Conservation (phyloP, 2,329 filamentous ascomycete species). For the Colletotrichum musae region DNA sequence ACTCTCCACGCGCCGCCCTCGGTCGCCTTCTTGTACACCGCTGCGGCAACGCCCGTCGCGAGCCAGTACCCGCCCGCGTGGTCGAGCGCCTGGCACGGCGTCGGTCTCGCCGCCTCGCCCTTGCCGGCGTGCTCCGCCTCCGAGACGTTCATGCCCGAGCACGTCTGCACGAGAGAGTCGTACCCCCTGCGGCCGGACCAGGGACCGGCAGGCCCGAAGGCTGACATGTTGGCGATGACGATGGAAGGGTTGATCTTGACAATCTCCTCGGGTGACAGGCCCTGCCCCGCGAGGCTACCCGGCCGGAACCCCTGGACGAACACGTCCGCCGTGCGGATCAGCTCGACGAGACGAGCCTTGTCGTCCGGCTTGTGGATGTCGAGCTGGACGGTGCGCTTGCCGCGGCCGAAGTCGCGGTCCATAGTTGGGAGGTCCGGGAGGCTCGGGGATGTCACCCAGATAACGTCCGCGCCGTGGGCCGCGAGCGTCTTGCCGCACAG, state of each 20-base stretch:
- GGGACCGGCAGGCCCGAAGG: conserved; percentile 63
- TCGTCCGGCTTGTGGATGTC: conserved; percentile 47
- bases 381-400: conserved; percentile 51
- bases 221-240: conserved; percentile 66
- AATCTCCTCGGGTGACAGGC: conserved; percentile 54
- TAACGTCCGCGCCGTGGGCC: conserved; percentile 51
- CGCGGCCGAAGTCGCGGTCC: conserved; percentile 52
- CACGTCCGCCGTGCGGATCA: conserved; percentile 56
- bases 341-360: conserved; percentile 44
- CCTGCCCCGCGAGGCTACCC: conserved; percentile 59
- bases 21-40: conserved; percentile 61
- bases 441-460: conserved; percentile 50
- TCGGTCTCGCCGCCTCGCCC: conserved; percentile 55
- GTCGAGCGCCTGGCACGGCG: conserved; percentile 70
- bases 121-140: conserved; percentile 63
- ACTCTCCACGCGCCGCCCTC: conserved; percentile 66
- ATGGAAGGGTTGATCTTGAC: conserved; percentile 57
- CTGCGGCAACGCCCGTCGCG: conserved; percentile 66
- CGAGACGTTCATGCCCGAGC: conserved; percentile 68
- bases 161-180: conserved; percentile 58
- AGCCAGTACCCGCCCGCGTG: conserved; percentile 70
- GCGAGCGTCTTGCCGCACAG: conserved; percentile 51
- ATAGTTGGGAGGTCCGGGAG: conserved; percentile 51
- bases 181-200: conserved; percentile 58
- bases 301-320: conserved; percentile 64